Conservation (phyloP, 1,139 yeast species). For the Yamadazyma dushanensis region DNA sequence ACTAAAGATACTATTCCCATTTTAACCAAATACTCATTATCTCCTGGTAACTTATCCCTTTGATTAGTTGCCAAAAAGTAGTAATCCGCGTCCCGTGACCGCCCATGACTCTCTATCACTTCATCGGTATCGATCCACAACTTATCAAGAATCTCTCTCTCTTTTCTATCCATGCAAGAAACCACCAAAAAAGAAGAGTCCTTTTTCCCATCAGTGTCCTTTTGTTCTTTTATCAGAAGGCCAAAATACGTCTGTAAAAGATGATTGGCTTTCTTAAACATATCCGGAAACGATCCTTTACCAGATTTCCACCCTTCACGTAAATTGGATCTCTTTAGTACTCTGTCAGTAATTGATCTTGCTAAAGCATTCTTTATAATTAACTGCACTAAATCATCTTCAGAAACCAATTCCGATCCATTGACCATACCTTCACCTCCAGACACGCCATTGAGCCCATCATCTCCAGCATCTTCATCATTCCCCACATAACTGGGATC, state of each 20-base stretch:
- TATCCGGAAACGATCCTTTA: conserved; percentile 14
- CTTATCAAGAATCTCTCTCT: conserved; percentile 24
- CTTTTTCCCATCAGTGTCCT: background rate
- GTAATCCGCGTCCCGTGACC: conserved; percentile 11
- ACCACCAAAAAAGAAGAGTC: conserved; percentile 17
- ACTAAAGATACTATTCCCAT: conserved; percentile 30
- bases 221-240: conserved; percentile 15
- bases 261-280: conserved; percentile 18
- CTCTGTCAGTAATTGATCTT: conserved; percentile 5
- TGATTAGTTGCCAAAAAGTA: conserved; percentile 19
- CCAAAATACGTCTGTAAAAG: conserved; percentile 33
- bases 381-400: conserved; percentile 3
- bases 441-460: too few species aligned
- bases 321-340: conserved; percentile 7
- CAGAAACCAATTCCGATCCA: too few species aligned
- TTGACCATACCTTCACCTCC: too few species aligned
- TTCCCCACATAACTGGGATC: background rate
- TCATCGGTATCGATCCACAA: conserved; percentile 18
- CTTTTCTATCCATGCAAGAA: conserved; percentile 20
- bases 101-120: conserved; percentile 5
- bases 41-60: conserved; percentile 16
- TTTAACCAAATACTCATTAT: conserved; percentile 31
- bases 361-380: conserved; percentile 8
- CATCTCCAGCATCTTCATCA: too few species aligned
- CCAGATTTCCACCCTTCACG: conserved; percentile 7